Conservation (phyloP, 495 filamentous ascomycete genomes). For the Talaromyces nanjingensis region DNA sequence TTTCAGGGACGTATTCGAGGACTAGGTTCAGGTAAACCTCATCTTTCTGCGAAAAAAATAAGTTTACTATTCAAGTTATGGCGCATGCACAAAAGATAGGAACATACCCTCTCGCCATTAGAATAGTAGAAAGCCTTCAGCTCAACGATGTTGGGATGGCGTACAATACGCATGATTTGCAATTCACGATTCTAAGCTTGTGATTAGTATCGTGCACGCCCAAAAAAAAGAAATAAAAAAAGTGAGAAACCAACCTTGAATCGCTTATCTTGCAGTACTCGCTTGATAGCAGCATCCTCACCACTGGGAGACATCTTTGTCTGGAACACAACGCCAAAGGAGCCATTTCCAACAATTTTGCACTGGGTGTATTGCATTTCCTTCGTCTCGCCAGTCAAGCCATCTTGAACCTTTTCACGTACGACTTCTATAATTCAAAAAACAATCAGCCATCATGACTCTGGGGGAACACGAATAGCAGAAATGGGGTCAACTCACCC, state of each 20-base stretch:
- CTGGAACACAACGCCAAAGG: slow-evolving; percentile 98
- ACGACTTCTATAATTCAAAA: slow-evolving; percentile 67
- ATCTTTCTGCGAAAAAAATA: slow-evolving; percentile 63
- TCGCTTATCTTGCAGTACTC: slow-evolving; percentile 95
- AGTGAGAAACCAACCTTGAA: slow-evolving; percentile 69
- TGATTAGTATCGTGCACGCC: not conserved
- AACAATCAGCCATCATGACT: not conserved
- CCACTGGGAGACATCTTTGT: slow-evolving; percentile 95
- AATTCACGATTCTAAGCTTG: slow-evolving; percentile 85
- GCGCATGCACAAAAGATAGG: not conserved
- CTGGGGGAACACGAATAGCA: not conserved
- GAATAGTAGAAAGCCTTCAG: slow-evolving; percentile 99
- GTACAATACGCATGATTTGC: slow-evolving; percentile 98
- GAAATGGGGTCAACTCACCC: slow-evolving; percentile 46
- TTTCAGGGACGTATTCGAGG: slow-evolving; percentile 96
- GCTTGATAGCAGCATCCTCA: slow-evolving; percentile 97
- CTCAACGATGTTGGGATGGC: slow-evolving; percentile 97
- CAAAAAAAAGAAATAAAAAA: not conserved
- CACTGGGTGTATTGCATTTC: slow-evolving; percentile 98
- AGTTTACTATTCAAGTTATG: not conserved
- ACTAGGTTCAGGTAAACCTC: slow-evolving; percentile 99
- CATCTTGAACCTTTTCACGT: slow-evolving; percentile 98
- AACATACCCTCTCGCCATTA: slow-evolving; percentile 89
- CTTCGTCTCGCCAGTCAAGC: slow-evolving; percentile 87
- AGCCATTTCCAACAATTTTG: slow-evolving; percentile 99